Evolutionary conservation across 495 filamentous ascomycete genomes (phyloP), one percentile per base, ranked within the genome.

Genomic region (Bryoglossum gracile): DNA sequence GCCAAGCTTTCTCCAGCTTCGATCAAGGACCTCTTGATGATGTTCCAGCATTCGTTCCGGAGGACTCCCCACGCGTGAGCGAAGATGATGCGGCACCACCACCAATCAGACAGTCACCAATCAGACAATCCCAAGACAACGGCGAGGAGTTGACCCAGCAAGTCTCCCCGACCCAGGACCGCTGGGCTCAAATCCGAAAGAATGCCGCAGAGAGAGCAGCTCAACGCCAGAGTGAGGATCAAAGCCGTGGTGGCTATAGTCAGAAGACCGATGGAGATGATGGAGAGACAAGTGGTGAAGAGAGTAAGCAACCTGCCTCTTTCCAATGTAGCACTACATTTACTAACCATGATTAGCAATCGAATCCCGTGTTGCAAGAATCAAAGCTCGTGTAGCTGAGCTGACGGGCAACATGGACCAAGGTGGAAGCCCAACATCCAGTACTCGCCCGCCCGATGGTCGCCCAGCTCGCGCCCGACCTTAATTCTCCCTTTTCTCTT

Each of bases 351-450:
- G 19, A 56, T 8, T 50, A 94, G 87, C 89, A 22, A 96, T 98
- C 56, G 92, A 98, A 65, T 87, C 88, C 32, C 86, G 92, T 46
- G 92, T 96, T 50, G 92, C 92, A 28, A 86, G 94, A 46, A 98
- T 98, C 76, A 96, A 96, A 68, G 94, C 94, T 46, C 78, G 92
- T 28, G 94, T 98, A 38, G 92, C 92, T 37, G 87, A 95, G 66
- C 66, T 98, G 58, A 98, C 94, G 10, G 85, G 85, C 50, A 85
- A 83, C 65, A 82, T 86, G 75, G 84, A 92, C 38, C 56, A 52
- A 1, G 39, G 41, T 18, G 48, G 38, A 3, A 51, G 35, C 32
- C 53, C 53, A n/a, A 43, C 53, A 30, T 16, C 22, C 14, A 23
- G 23, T 3, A 2, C 21, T 11, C 38, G 13, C 8, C n/a, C 53